Base-by-base conservation (phyloP, 1,284 basidiomycete species). In the Spongiforma sp. region DNA sequence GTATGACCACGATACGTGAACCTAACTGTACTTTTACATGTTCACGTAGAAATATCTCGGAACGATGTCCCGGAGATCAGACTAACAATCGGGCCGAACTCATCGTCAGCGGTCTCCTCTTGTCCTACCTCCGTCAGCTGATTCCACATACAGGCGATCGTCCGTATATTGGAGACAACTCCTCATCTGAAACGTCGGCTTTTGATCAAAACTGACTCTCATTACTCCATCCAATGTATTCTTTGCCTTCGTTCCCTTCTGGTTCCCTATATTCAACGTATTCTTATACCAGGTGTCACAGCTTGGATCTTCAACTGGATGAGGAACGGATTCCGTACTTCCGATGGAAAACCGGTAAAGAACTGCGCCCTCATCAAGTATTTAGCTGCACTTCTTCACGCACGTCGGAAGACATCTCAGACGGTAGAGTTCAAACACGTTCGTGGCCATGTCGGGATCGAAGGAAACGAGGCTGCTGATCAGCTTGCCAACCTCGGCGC, bases 71-170 rank as follows among this genome's bases (percentile, higher is more conserved):
- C 3, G 95, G 94, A 3, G 80, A 78, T 54, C 94, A 96, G 74
- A 96, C 94, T 0, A 96, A 96, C 74, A 96, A 96, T 67, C 83
- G 93, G 17, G 94, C 93, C 5, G 94, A 96, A 75, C 82, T 96
- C 33, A 89, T 93, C 67, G 93, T 91, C 64, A 67, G 87, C 21
- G 5, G 32, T 43, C 37, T 39, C 54, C 54, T 57, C 46, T 48
- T 50, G n/a, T 28, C 36, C 36, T 43, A 26, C 48, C 33, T 60
- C 32, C 56, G 9, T 43, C 19, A 28, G 24, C 55, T 72, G 21
- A 68, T 26, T 6, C 32, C 43, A 33, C 57, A 63, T 63, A 32
- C 68, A 94, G 91, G 93, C 93, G 5, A 91, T 95, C 66, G 79
- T 89, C 21, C 88, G 91, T 15, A 83, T 89, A 24, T 80, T 95